Base-by-base conservation (phyloP, 2,329 filamentous ascomycete species). In the Neofusicoccum umdonicola region DNA sequence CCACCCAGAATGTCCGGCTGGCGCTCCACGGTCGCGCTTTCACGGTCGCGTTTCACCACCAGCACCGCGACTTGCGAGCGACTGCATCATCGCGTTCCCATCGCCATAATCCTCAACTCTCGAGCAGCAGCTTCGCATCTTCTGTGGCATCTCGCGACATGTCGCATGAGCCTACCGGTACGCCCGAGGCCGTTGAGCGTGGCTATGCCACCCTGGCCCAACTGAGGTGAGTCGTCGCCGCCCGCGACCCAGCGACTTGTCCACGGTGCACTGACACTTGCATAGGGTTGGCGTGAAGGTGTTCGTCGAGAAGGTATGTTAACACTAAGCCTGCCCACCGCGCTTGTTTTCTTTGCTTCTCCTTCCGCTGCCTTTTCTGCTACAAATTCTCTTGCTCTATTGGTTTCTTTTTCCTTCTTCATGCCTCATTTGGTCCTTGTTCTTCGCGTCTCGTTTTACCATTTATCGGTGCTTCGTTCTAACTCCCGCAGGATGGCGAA, bases 201-300 rank as follows among this genome's bases (percentile, higher is more conserved):
- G 90, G 93, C 64, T 89, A 88, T 74, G 93, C 93, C 70, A 97
- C 93, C 41, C 82, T 95, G 67, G 90, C 92, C 71, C 94, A 93
- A 35, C 84, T 98, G 70, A 86, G 87, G 90, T 91, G 83, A 72
- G 87, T 80, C 70, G 67, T 68, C 73, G 64, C 69, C 34, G 17
- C 27, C 51, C 17, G 52, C 15, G 37, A 27, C 39, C 34, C 34
- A 51, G 17, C 42, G 7, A 19, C 27, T 41, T 37, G 22, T 13
- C 27, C 35, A 35, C 54, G 22, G 45, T 31, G 35, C 47, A 63
- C 66, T 70, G 51, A 69, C 58, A 52, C 61, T 63, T 62, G 60
- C 71, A 66, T 71, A 90, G 87, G 69, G 86, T 88, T 68, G 87
- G 87, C 68, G 85, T 88, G 39, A 89, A 89, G 73, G 86, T 84